These are phyloP conservation scores for Podospora didyma DNA, from an alignment of 495 filamentous ascomycete species.

Conservation along the genomic window DNA sequence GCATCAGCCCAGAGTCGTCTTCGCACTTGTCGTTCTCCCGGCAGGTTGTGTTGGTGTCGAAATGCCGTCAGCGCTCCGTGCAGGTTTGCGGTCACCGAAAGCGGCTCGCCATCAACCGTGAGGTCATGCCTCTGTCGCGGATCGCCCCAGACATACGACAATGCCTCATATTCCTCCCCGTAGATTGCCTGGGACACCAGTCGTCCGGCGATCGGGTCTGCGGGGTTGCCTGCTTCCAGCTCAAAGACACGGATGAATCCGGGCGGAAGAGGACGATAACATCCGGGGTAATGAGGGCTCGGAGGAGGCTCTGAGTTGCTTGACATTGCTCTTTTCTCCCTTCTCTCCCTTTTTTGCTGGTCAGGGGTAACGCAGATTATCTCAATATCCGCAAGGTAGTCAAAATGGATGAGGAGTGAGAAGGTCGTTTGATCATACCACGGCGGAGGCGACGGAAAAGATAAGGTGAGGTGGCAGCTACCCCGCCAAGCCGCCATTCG, in stretches of 20 bases:
- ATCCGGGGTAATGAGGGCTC: slow-evolving; percentile 1
- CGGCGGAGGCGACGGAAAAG: too few species aligned
- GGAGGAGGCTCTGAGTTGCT: neutral
- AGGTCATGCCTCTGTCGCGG: slow-evolving; percentile 3
- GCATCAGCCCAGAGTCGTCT: slow-evolving; percentile 34
- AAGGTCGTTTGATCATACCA: too few species aligned
- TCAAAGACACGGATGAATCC: slow-evolving; percentile 13
- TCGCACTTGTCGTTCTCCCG: slow-evolving; percentile 7
- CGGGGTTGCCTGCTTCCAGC: slow-evolving; percentile 11
- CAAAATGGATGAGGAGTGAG: too few species aligned
- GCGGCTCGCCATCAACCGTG: slow-evolving; percentile 14
- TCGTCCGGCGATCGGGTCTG: slow-evolving; percentile 8
- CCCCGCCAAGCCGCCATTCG: too few species aligned
- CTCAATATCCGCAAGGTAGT: too few species aligned
- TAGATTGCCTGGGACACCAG: slow-evolving; percentile 13
- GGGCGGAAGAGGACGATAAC: slow-evolving; percentile 7
- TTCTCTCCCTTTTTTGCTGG: too few species aligned
- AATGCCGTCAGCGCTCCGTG: slow-evolving; percentile 14
- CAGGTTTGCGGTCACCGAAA: slow-evolving; percentile 21
- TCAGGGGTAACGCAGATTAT: too few species aligned
- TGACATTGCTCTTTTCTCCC: too few species aligned
- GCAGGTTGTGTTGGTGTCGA: slow-evolving; percentile 2
- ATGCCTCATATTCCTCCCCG: slow-evolving; percentile 23
- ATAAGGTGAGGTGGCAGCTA: too few species aligned
- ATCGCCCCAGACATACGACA: slow-evolving; percentile 36